These are phyloP conservation scores for Phanerochaete carnosa DNA, from an alignment of 768 basidiomycete genomes.

Conservation along the genomic window DNA sequence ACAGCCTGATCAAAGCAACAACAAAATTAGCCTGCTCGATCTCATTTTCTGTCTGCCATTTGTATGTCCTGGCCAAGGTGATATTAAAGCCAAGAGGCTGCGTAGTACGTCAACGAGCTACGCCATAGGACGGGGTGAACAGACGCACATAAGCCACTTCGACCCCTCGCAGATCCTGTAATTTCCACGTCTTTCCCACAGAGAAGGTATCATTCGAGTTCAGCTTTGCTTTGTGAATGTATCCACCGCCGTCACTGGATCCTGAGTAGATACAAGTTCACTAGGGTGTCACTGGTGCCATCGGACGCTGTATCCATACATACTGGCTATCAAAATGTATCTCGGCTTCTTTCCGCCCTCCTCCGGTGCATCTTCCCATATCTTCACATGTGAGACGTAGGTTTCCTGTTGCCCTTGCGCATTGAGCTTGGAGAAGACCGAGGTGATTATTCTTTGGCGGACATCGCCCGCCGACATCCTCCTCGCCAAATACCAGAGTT, in stretches of 20 bases:
- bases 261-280: conserved; percentile 35
- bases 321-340: conserved; percentile 89
- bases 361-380: conserved; percentile 83
- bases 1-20: conserved; percentile 59
- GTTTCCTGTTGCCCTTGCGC: conserved; percentile 66
- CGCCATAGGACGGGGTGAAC: not conserved
- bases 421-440: conserved; percentile 77
- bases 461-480: conserved; percentile 44
- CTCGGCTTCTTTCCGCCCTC: conserved; percentile 77
- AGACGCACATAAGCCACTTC: conserved; percentile 70
- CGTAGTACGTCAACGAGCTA: not conserved
- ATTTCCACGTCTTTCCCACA: conserved; percentile 94
- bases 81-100: conserved; percentile 72
- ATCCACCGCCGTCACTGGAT: conserved; percentile 56
- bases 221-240: conserved; percentile 94
- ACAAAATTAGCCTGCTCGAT: conserved; percentile 75
- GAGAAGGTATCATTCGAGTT: conserved; percentile 95
- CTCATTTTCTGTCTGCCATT: conserved; percentile 80
- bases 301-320: conserved; percentile 33
- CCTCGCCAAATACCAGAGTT: not conserved
- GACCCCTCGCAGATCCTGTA: conserved; percentile 77
- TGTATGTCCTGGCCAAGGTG: conserved; percentile 85
- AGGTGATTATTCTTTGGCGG: conserved; percentile 71
- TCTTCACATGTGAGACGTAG: conserved; percentile 88
- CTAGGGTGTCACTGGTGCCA: conserved; percentile 1